Conservation (phyloP, 192 early-diverging fungal genomes). For the Gonapodya sp. region DNA sequence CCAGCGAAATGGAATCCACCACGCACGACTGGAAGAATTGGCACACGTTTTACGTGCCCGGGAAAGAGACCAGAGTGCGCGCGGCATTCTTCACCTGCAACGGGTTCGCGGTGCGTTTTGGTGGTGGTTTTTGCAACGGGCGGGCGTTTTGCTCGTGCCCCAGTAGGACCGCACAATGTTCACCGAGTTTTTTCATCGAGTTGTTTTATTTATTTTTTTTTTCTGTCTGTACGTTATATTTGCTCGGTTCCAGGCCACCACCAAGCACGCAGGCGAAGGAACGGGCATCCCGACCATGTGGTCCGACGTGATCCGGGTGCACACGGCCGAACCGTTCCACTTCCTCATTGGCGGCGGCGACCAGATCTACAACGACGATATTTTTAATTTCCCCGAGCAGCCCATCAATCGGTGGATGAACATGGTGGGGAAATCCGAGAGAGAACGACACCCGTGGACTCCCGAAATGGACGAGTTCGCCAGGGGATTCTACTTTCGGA, state of each 20-base stretch:
- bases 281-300: constrained; percentile 1
- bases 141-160: no score
- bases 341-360: constrained; percentile 8
- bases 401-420: not conserved
- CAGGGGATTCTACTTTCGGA: constrained; percentile 59
- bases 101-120: not conserved
- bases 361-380: constrained; percentile 9
- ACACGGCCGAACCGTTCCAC: constrained; percentile 9
- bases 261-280: not conserved
- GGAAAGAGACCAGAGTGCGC: not conserved
- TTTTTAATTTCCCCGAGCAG: not conserved
- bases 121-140: not conserved
- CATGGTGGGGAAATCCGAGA: constrained; percentile 22
- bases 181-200: no score
- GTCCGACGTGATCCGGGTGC: not conserved
- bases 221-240: no score
- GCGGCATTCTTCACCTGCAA: not conserved
- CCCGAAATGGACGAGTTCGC: constrained; percentile 41
- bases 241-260: not conserved
- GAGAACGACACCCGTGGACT: constrained; percentile 40
- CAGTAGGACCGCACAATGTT: no score
- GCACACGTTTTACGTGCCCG: not conserved
- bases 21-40: not conserved
- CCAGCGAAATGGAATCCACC: not conserved
- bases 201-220: not conserved